Evolutionary conservation across 305 asterid species (phyloP), one percentile per base, ranked within the genome.

Genomic region (Withania somnifera): DNA sequence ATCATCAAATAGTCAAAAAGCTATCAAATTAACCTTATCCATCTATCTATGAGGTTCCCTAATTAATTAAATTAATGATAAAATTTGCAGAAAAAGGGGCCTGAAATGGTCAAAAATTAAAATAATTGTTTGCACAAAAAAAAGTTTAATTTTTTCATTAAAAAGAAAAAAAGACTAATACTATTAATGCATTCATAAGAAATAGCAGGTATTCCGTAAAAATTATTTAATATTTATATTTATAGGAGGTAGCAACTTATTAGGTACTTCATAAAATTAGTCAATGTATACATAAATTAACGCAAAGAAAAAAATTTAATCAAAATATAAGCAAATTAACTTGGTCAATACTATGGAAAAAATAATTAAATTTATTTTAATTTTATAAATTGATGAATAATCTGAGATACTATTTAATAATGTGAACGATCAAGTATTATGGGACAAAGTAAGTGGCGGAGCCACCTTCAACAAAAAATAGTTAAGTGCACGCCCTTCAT

Each of bases 1-100:
- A 26, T n/a, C 60, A 45, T 73, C 26, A 14, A 11, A 47, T 50
- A 24, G 79, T 73, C 79, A 73, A 73, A 71, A 58, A 73, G 42
- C 15, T 47, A 10, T 26, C 10, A 26, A 47, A 47, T 26, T 7
- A 42, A 47, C 45, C 45, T 15, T 47, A 47, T 47, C 79, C 79
- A 73, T 11, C 19, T 67, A 64, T 11, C 9, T 34, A 64, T 66
- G 7, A 30, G 42, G 53, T 19, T 32, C 57, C 57, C 78, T 45
- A 71, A 71, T 11, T 47, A 24, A 7, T 15, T 24, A 24, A 73
- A 14, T 73, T 71, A 13, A 24, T 24, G 40, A 13, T 11, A 73
- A 45, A 24, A n/a, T 13, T 71, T 15, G 7, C 4, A 22, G 0
- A 8, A 17, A 14, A 26, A 38, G 8, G 24, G 14, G 4, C 15